These are phyloP conservation scores for Beta vulgaris DNA, from an alignment of 148 eudicot genomes.

Conservation along the genomic window DNA sequence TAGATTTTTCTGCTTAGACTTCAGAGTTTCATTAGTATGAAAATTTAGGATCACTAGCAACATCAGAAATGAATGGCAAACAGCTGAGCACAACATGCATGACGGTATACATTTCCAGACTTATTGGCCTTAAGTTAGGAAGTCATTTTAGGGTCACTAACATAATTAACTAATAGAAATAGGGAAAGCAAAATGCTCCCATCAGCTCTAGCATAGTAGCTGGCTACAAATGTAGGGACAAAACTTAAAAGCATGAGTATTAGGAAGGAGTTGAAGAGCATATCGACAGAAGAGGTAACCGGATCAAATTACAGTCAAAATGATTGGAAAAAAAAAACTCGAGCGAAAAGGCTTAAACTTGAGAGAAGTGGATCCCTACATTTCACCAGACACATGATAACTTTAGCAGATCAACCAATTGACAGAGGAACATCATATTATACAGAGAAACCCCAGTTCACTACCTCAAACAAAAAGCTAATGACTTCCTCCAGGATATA, in stretches of 20 bases:
- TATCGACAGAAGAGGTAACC: too few species aligned
- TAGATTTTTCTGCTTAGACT: not conserved
- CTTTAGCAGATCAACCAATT: too few species aligned
- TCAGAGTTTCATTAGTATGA: not conserved
- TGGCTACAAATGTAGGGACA: not conserved
- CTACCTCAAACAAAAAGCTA: too few species aligned
- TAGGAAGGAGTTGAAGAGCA: constrained; percentile 21
- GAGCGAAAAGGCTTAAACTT: too few species aligned
- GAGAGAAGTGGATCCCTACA: too few species aligned
- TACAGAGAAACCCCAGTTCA: too few species aligned
- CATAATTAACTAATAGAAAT: not conserved
- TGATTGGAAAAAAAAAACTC: too few species aligned
- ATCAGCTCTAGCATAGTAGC: not conserved
- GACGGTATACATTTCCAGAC: not conserved
- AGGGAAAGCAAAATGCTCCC: not conserved
- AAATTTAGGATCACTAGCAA: not conserved
- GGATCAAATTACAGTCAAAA: too few species aligned
- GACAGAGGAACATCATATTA: too few species aligned
- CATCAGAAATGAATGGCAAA: not conserved
- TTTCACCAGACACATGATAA: too few species aligned
- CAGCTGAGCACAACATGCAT: constrained; percentile 3
- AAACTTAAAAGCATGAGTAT: not conserved
- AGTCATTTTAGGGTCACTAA: not conserved
- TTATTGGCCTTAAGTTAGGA: not conserved
- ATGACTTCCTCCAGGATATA: too few species aligned